Percentiles rank a stretch among this genome's conserved stretches.
Evolutionary conservation across 208 protist genomes (phyloP).

Genomic region (Endotrypanum monterogeii): DNA sequence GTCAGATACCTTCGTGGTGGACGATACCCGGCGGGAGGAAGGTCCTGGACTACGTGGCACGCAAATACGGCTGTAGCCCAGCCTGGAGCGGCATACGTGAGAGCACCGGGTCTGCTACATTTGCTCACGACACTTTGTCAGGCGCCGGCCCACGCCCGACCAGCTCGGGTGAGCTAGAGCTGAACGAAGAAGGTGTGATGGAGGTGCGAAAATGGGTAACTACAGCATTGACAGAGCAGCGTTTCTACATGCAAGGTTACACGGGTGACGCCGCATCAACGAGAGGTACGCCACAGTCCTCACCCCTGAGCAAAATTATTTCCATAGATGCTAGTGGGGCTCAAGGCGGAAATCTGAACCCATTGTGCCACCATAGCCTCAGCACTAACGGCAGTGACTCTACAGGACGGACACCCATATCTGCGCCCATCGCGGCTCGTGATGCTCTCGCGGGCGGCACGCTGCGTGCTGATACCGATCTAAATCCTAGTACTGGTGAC

Average conservation of each 20-base stretch:
- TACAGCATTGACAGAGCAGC: background rate
- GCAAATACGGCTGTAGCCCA: slow-evolving; percentile 9
- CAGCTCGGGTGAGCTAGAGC: slow-evolving; percentile 5
- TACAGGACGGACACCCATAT: slow-evolving; percentile 5
- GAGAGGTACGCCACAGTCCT: background rate
- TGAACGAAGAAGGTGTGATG: slow-evolving; percentile 6
- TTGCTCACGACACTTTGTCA: background rate
- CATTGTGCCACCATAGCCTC: background rate
- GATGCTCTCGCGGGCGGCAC: background rate
- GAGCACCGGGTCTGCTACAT: background rate
- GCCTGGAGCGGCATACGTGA: background rate
- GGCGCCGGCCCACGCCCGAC: no score
- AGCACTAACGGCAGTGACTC: slow-evolving; percentile 6
- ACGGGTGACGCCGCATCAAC: background rate
- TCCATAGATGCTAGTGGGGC: background rate
- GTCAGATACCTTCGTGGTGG: background rate
- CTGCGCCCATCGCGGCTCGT: background rate
- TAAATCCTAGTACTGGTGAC: background rate
- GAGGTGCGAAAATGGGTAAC: slow-evolving; percentile 14
- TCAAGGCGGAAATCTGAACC: background rate
- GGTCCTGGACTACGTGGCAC: slow-evolving; percentile 24
- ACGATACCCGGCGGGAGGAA: background rate
- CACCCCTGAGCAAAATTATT: background rate
- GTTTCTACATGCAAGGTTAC: background rate
- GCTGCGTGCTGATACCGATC: background rate